phyloP scores from a whole-genome alignment of 2,329 filamentous ascomycete genomes.

The Colletotrichum brevisporum region DNA sequence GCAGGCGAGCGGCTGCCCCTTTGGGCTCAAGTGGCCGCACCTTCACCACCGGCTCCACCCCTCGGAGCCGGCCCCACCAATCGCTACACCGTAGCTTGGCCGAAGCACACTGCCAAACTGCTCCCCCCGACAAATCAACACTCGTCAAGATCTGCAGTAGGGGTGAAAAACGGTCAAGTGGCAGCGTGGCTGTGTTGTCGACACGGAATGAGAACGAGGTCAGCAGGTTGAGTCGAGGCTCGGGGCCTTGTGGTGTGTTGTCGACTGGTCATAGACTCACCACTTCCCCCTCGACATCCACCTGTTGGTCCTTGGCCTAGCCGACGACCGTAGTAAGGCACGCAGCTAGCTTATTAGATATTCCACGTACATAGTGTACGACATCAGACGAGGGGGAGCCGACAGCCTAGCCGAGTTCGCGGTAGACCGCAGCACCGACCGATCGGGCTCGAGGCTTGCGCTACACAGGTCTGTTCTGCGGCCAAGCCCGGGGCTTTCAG shows the following conservation, averaged over 20 bases:
- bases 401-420: too few species aligned
- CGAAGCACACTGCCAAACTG: not conserved
- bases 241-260: not conserved
- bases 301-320: not conserved
- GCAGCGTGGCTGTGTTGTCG: not conserved
- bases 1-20: not conserved
- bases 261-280: not conserved
- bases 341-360: not conserved
- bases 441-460: not conserved
- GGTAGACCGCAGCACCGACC: not conserved
- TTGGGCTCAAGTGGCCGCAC: conserved; percentile 8
- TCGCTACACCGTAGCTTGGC: not conserved
- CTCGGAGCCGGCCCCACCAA: conserved; percentile 27
- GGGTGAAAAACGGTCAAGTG: not conserved
- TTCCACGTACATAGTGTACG: too few species aligned
- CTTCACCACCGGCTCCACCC: conserved; percentile 26
- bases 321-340: too few species aligned
- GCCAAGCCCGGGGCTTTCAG: not conserved
- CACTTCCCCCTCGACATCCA: not conserved
- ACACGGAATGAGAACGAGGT: not conserved
- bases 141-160: conserved; percentile 5
- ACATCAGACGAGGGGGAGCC: too few species aligned
- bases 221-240: not conserved
- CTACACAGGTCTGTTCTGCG: not conserved
- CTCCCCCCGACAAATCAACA: not conserved